Base-by-base conservation (phyloP, 208 protist genomes). In the Acanthamoeba castellanii region DNA sequence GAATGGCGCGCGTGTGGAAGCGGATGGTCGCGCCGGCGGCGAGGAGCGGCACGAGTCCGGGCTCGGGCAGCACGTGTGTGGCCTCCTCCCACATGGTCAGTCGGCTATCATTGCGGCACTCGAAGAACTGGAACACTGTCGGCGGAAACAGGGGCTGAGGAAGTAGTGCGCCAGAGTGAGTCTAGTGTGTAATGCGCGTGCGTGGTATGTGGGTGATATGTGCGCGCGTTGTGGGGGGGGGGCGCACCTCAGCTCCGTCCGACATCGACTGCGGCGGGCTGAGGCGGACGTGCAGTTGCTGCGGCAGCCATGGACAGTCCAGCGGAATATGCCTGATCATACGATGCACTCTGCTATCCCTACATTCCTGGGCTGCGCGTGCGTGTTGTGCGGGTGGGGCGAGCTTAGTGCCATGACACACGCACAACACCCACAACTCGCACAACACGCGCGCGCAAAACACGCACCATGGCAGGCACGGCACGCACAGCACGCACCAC, bases 111-210 rank as follows among this genome's bases (percentile, higher is more conserved):
- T 85, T 85, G 47, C 45, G 6, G 45, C 76, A 57, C 76, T 85
- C 76, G 20, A 18, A 59, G 47, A 34, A 85, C 47, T 85, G 76
- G 14, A 85, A 85, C 14, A 9, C 47, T 11, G 76, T 85, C 47
- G 76, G 76, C 76, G 25, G 22, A 25, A 85, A 85, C 11, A 85
- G 76, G 8, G 76, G 76, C 76, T 85, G 76, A 13, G 25, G 6
- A 50, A 25, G 18, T 20, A 7, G 18, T 20, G 2, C 52, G 18
- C 2, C n/a, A n/a, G 13, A 37, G 32, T 82, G 3, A 37, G 42
- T n/a, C n/a, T n/a, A n/a, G n/a, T n/a, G n/a, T n/a, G n/a, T n/a
- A n/a, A n/a, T n/a, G n/a, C n/a, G n/a, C n/a, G n/a, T n/a, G 2
- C 22, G 14, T 2, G 34, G 0, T 20, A 16, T 78, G 22, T 78